Base-by-base conservation (phyloP, 495 filamentous ascomycete genomes). In the Penicillium paradoxum region DNA sequence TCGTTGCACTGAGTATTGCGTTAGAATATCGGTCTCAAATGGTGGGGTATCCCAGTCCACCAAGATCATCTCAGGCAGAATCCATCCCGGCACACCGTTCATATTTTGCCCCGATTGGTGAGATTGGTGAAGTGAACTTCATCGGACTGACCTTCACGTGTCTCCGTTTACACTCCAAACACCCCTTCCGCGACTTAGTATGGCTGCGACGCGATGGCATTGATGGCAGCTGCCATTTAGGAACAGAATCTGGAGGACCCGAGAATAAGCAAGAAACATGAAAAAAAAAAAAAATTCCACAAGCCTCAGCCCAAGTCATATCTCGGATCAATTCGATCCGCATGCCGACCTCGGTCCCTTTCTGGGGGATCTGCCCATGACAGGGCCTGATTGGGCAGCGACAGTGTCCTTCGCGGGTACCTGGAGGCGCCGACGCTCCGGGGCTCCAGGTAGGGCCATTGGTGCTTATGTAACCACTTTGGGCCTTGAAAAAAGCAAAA, bases 181-280 rank as follows among this genome's bases (percentile, higher is more conserved):
- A 74, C 24, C 72, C 69, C 46, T 66, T 72, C 11, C 69, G 63
- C 45, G 68, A 72, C 45, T 73, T 74, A 17, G 61, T 67, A 50
- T 73, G 71, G 19, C 59, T 65, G 13, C 68, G 63, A 30, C 67
- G 65, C 9, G 58, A 60, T 10, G 62, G 62, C 64, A 67, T 67
- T 30, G 49, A 46, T 39, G 15, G 13, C 11, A 13, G 24, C 1
- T 37, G 34, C 51, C 42, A 30, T 47, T 41, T 42, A 51, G 40
- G 15, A 22, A 40, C 46, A 40, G 30, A 19, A 18, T 37, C 34
- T 14, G 10, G 10, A 25, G 7, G 30, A 17, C n/a, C 8, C 30
- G 13, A 27, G 25, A 24, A 30, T 39, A 22, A 41, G 15, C 42
- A 45, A n/a, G 25, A 29, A 39, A 6, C 13, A 5, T 3, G 30